Percentiles rank a stretch among this genome's conserved stretches.
phyloP scores from a whole-genome alignment of 768 basidiomycete species.

The Baorangia bicolor region DNA sequence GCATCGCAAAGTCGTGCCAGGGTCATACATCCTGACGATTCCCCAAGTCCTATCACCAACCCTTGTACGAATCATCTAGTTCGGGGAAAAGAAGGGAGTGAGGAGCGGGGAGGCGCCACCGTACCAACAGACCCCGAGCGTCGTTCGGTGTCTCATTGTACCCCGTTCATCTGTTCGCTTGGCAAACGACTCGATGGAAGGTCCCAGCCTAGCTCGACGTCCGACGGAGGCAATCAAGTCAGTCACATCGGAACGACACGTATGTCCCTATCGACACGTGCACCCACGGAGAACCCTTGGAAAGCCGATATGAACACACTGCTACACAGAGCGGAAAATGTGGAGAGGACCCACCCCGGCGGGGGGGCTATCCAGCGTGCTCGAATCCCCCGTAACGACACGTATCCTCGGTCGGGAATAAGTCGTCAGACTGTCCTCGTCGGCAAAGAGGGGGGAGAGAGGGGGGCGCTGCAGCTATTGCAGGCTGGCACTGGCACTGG shows the following conservation, averaged over 20 bases:
- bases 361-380: neutral
- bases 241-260: neutral
- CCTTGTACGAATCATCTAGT: neutral
- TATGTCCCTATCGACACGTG: conserved; percentile 1
- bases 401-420: neutral
- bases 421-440: neutral
- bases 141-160: too few relatives aligned
- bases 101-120: too few relatives aligned
- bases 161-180: neutral
- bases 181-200: neutral
- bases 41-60: neutral
- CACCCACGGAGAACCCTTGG: neutral
- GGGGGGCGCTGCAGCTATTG: neutral
- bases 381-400: neutral
- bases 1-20: neutral
- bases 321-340: neutral
- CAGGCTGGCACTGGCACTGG: neutral
- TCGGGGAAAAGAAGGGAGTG: too few relatives aligned
- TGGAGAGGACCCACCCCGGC: neutral
- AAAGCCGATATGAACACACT: neutral
- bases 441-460: neutral
- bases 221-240: neutral
- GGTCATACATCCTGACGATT: neutral
- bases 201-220: too few relatives aligned
- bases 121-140: neutral